Conservation (phyloP, 2,329 filamentous ascomycete genomes). For the Neofusicoccum sp. region DNA sequence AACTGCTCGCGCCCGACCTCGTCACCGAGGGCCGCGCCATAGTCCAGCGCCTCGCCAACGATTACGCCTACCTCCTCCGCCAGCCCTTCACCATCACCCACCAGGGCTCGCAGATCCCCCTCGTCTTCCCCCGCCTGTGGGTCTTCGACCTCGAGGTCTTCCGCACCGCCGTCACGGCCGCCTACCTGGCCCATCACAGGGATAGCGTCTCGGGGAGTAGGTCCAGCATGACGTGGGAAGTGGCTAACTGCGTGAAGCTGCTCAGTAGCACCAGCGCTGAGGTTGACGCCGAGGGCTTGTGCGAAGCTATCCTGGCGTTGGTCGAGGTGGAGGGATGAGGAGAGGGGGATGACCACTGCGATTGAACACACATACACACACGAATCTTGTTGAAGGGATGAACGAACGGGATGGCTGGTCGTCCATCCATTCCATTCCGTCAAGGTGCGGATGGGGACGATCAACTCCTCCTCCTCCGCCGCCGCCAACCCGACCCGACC, state of each 20-base stretch:
- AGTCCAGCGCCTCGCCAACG: neutral
- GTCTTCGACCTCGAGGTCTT: slow-evolving; percentile 11
- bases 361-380: too few species aligned
- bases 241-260: slow-evolving; percentile 14
- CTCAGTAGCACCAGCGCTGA: slow-evolving; percentile 9
- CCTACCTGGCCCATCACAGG: neutral
- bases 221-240: slow-evolving; percentile 12
- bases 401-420: too few species aligned
- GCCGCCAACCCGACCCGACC: too few species aligned
- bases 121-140: slow-evolving; percentile 13
- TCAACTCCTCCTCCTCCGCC: too few species aligned
- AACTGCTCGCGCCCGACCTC: neutral
- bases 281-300: slow-evolving; percentile 12
- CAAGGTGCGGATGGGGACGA: too few species aligned
- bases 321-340: neutral
- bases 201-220: neutral
- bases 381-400: too few species aligned
- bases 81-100: slow-evolving; percentile 11
- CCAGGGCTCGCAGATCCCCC: neutral
- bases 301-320: slow-evolving; percentile 4
- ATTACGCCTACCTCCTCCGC: slow-evolving; percentile 2
- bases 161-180: slow-evolving; percentile 7
- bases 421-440: too few species aligned
- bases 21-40: slow-evolving; percentile 12
- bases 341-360: too few species aligned